Evolutionary conservation across 768 basidiomycete species (phyloP), one percentile per base, ranked within the genome.

Genomic region (Rhodotorula paludigena): DNA sequence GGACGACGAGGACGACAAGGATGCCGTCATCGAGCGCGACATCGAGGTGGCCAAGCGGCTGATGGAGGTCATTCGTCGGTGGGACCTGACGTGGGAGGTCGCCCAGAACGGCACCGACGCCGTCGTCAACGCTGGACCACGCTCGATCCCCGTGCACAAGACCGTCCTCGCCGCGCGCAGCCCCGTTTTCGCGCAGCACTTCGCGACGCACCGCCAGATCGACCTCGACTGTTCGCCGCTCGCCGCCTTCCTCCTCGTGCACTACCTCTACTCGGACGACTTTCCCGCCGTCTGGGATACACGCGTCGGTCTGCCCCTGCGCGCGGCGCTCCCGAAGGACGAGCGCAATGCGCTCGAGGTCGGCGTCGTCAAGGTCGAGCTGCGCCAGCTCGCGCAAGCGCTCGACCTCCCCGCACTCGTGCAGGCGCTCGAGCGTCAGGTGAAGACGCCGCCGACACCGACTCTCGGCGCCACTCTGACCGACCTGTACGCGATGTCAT

Each of bases 241-340:
- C 12, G 80, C 90, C 0, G 78, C 87, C 23, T 83, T 96, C 23
- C 82, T 94, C 30, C 80, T 97, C 28, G 77, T 96, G 28, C 83
- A 86, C 32, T 97, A 92, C 74, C 78, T 97, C n/a, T 97, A 97
- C 78, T 83, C 89, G 2, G 94, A 99, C 76, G 83, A 86, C 47
- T 78, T 93, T 2, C 80, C 90, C 18, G 86, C 90, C 0, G 77
- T 92, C 21, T 93, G 92, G 90, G 92, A 98, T 76, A 81, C 82
- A 20, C 84, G 91, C 25, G 81, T 89, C 18, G 81, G 79, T 9
- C 71, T 79, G 0, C 76, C 79, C 2, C 77, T 87, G 4, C 80
- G 81, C 35, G 75, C 38, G 5, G 28, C 73, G 9, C 78, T 81
- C 30, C 79, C 83, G 42, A 52, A 63, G 0, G 66, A 61, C 18